Evolutionary conservation across 352 stramenopile genomes (phyloP), one percentile per base, ranked within the genome.

Genomic region (Globisporangium sylvaticum): DNA sequence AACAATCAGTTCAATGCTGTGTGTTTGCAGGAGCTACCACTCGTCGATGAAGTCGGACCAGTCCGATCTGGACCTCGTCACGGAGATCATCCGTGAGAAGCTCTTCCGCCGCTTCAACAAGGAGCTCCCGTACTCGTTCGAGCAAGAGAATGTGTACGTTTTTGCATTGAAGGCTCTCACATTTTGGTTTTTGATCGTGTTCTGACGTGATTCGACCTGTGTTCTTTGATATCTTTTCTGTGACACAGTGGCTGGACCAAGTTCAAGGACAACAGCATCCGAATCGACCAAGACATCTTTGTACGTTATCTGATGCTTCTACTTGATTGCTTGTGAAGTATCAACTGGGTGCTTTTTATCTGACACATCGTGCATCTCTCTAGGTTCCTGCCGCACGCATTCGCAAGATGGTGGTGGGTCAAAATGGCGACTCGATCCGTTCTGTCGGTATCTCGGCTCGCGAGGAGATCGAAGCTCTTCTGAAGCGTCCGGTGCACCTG

Each of bases 201-300:
- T 9, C 52, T 58, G 18, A 58, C 52, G 27, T 39, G 25, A 31
- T 67, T 25, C 5, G 20, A 20, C 65, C 3, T 55, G 20, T 15
- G 31, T 3, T 39, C 8, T 24, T 10, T 61, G 12, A 4, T 50
- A 25, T 32, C n/a, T 24, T 46, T 3, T 37, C 9, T 14, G 7
- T 31, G 2, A 20, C 59, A 9, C 65, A 87, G 79, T 55, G 88
- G 88, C 58, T 96, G 88, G 88, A 96, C 88, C 50, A 85, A 83
- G 61, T 94, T 96, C 66, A 90, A 79, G 63, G 88, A 96, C 72
- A 90, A 88, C 27, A 96, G 86, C 58, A 56, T 96, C 39, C 86
- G 88, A 25, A 96, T 96, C 60, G 88, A 96, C 71, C 88, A 96
- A 62, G 88, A 96, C 63, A 83, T 96, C 44, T 93, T 93, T 61